Conservation (phyloP, 805 yeast genomes). For the Candida easanensis region DNA sequence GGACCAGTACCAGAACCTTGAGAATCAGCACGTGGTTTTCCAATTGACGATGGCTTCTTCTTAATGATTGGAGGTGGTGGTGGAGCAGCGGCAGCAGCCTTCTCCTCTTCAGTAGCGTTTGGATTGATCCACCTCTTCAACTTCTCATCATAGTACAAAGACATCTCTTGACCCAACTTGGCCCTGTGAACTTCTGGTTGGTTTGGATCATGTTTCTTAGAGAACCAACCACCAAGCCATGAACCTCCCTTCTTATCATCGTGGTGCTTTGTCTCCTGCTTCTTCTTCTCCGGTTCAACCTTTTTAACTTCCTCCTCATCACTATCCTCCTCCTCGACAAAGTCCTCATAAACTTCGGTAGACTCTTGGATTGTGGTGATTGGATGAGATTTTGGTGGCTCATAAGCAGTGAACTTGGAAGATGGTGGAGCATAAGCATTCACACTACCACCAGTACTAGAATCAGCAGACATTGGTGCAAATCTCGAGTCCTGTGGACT, state of each 20-base stretch:
- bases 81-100: conserved; percentile 64
- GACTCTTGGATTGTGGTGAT: conserved; percentile 25
- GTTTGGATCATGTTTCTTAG: conserved; percentile 47
- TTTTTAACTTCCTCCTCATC: conserved; percentile 31
- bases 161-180: conserved; percentile 74
- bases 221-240: conserved; percentile 66
- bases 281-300: conserved; percentile 15
- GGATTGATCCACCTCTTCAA: conserved; percentile 84
- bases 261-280: conserved; percentile 19
- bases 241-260: conserved; percentile 8
- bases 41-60: conserved; percentile 32
- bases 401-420: conserved; percentile 24
- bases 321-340: conserved; percentile 42
- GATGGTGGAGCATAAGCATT: conserved; percentile 26
- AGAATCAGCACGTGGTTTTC: conserved; percentile 39
- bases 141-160: conserved; percentile 78
- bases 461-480: conserved; percentile 14
- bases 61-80: conserved; percentile 46
- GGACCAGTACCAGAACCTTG: conserved; percentile 5
- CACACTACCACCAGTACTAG: conserved; percentile 8
- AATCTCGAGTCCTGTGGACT: conserved; percentile 12
- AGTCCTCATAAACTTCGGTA: conserved; percentile 48
- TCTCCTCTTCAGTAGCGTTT: conserved; percentile 63
- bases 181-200: conserved; percentile 80
- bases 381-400: conserved; percentile 24